phyloP scores from a whole-genome alignment of 2,329 filamentous ascomycete species.

The Aspergillus fijiensis region DNA sequence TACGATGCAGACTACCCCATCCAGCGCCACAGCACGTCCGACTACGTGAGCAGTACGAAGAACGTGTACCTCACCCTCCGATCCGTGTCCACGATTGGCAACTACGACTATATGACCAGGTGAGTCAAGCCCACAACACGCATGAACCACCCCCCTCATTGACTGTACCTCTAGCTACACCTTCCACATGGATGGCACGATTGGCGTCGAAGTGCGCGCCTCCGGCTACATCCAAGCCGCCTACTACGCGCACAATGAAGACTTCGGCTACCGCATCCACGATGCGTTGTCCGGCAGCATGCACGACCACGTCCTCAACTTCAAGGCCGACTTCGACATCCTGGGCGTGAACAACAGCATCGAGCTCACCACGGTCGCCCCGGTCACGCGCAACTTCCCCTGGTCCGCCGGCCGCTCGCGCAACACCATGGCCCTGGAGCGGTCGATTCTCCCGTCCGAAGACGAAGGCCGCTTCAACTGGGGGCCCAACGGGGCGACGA shows the following conservation, averaged over 20 bases:
- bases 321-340: conserved; percentile 20
- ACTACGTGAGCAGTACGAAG: conserved; percentile 10
- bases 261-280: conserved; percentile 18
- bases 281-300: conserved; percentile 16
- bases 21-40: conserved; percentile 9
- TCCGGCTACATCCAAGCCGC: conserved; percentile 17
- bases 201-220: conserved; percentile 14
- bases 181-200: conserved; percentile 16
- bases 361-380: conserved; percentile 12
- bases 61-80: conserved; percentile 18
- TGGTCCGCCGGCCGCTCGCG: conserved; percentile 13
- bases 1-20: conserved; percentile 14
- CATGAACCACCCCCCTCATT: not conserved
- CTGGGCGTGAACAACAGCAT: conserved; percentile 14
- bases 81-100: conserved; percentile 15
- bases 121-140: too few relatives aligned
- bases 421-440: conserved; percentile 17
- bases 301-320: conserved; percentile 20
- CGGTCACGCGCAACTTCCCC: conserved; percentile 12
- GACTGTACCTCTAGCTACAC: conserved; percentile 8
- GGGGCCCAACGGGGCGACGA: conserved; percentile 13
- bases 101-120: conserved; percentile 5
- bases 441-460: conserved; percentile 8
- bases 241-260: conserved; percentile 16
- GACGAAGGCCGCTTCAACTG: conserved; percentile 13